These are phyloP conservation scores for Sarocladium strictum DNA, from an alignment of 2,329 filamentous ascomycete species.

Conservation along the genomic window DNA sequence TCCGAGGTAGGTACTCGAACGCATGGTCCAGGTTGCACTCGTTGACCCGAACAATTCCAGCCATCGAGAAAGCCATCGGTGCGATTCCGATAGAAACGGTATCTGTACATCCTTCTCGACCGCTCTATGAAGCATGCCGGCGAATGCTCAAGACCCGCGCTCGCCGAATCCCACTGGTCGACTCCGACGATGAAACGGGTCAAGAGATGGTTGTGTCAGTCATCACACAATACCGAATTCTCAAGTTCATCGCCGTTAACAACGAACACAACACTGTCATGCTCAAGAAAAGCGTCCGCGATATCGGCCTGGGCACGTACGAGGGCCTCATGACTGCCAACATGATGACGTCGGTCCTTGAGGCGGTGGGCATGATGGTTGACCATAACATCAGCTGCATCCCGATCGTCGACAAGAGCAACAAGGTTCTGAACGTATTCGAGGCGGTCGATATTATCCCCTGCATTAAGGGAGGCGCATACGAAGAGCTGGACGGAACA, in stretches of 20 bases:
- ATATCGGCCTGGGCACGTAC: slow-evolving; percentile 83
- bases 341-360: slow-evolving; percentile 88
- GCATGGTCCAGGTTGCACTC: neutral
- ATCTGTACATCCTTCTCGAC: slow-evolving; percentile 85
- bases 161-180: slow-evolving; percentile 87
- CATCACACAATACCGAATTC: slow-evolving; percentile 94
- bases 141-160: slow-evolving; percentile 92
- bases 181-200: slow-evolving; percentile 88
- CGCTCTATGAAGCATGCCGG: slow-evolving; percentile 91
- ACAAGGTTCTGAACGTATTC: slow-evolving; percentile 85
- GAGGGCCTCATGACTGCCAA: slow-evolving; percentile 70
- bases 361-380: slow-evolving; percentile 91
- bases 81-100: slow-evolving; percentile 89
- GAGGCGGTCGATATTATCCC: slow-evolving; percentile 97
- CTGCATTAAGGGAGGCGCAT: slow-evolving; percentile 86
- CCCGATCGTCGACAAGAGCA: slow-evolving; percentile 77
- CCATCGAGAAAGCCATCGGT: slow-evolving; percentile 91
- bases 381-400: slow-evolving; percentile 91
- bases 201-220: slow-evolving; percentile 92
- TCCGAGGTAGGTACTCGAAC: slow-evolving; percentile 62
- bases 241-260: slow-evolving; percentile 98
- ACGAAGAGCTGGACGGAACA: slow-evolving; percentile 80
- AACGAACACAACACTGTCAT: slow-evolving; percentile 77
- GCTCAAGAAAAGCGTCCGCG: slow-evolving; percentile 78
- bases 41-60: slow-evolving; percentile 36